Evolutionary conservation across 148 eudicot genomes (phyloP), one percentile per base, ranked within the genome.

Genomic region (Rhododendron molle): DNA sequence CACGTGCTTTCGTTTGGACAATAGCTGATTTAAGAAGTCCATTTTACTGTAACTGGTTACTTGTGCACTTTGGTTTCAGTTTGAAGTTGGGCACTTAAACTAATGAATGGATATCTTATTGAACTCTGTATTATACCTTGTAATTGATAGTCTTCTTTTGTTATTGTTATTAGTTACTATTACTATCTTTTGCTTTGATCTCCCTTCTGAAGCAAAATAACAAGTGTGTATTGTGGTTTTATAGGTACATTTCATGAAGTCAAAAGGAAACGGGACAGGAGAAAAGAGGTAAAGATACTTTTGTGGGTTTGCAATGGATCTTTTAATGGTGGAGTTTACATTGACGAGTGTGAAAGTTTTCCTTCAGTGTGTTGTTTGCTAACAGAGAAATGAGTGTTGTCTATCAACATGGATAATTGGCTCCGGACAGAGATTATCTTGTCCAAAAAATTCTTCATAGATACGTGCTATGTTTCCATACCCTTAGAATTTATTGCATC

Each of bases 241-340:
- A 58, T 91, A 92, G 94, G 88, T 88, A 81, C 94, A 81, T 95
- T 95, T 84, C 98, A 95, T 84, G 94, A 91, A 91, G 98, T 95
- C 26, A 95, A 92, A 89, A 90, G 90, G 84, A 93, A 84, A 89
- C 89, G 89, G 49, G 92, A 92, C 83, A 84, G 90, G 86, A 93
- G 86, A 84, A 88, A 91, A 83, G 91, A 89, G 93, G 96, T 95
- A 71, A 87, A 81, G 83, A 80, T 46, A 80, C 15, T 43, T 54
- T 87, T 47, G 71, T 56, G 81, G 81, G 81, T 84, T 87, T 30
- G 34, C 76, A 73, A 69, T 83, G 44, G 32, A 21, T n/a, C 77
- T 21, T 58, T 32, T n/a, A 3, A 15, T 80, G 58, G 44, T 23
- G 86, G 26, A 77, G 14, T 81, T 60, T 50, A 21, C 14, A 30